Evolutionary conservation across 2,329 filamentous ascomycete genomes (phyloP).

Genomic region (Fusarium scirpi): DNA sequence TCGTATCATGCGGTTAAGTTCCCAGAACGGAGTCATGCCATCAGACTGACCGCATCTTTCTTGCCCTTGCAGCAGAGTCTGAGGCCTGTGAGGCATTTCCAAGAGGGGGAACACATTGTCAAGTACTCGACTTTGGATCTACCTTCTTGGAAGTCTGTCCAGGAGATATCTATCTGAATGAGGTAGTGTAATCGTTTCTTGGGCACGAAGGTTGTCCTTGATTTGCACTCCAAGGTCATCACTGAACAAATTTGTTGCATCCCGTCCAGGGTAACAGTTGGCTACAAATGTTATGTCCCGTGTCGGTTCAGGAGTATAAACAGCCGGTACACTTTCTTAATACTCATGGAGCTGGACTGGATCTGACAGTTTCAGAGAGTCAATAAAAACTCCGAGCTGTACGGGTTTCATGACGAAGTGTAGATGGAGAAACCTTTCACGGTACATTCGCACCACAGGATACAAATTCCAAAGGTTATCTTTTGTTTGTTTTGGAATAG

Average conservation of each 20-base stretch:
- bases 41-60: not conserved
- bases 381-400: not conserved
- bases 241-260: not conserved
- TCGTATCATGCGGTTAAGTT: not conserved
- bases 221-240: not conserved
- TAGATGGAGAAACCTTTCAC: not conserved
- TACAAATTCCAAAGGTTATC: not conserved
- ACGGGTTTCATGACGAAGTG: not conserved
- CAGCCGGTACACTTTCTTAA: too few relatives aligned
- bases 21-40: not conserved
- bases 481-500: not conserved
- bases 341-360: not conserved
- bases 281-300: not conserved
- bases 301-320: too few relatives aligned
- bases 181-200: too few relatives aligned
- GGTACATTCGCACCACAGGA: not conserved
- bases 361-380: not conserved
- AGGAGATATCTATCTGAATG: not conserved
- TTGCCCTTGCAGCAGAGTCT: not conserved
- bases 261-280: not conserved
- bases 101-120: not conserved
- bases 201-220: too few relatives aligned
- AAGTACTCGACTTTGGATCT: not conserved
- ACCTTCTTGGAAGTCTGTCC: not conserved
- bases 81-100: not conserved